phyloP scores from a whole-genome alignment of 805 yeast genomes.

The Kodamaea kaohsiungensis region DNA sequence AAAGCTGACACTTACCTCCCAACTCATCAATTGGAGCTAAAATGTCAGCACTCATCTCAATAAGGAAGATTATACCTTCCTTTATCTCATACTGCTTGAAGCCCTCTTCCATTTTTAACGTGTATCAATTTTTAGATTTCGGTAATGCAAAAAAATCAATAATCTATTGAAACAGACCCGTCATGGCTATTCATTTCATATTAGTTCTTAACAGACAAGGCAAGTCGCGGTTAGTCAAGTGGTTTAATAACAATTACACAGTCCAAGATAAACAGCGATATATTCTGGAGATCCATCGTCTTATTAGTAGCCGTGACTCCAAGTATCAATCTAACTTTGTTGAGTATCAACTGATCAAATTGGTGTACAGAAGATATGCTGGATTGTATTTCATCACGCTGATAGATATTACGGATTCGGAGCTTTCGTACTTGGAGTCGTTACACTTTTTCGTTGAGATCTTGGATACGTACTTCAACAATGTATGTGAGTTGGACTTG shows the following conservation, averaged over 20 bases:
- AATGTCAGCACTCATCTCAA: constrained; percentile 50
- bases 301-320: constrained; percentile 81
- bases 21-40: constrained; percentile 35
- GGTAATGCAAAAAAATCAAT: not conserved
- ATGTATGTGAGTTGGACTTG: constrained; percentile 90
- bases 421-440: constrained; percentile 76
- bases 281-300: constrained; percentile 69
- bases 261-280: constrained; percentile 33
- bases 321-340: constrained; percentile 81
- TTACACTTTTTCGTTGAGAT: constrained; percentile 89
- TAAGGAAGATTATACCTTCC: constrained; percentile 64
- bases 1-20: constrained; percentile 43
- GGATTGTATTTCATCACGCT: constrained; percentile 88
- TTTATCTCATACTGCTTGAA: constrained; percentile 46
- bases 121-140: not conserved
- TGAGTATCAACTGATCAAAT: constrained; percentile 55
- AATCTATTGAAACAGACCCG: not conserved
- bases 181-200: constrained; percentile 78
- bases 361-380: constrained; percentile 88
- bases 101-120: not conserved
- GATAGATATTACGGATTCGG: constrained; percentile 78
- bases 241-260: constrained; percentile 50
- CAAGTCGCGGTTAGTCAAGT: constrained; percentile 81
- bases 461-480: constrained; percentile 80
- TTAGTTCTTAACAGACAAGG: constrained; percentile 91